Percentiles rank a stretch among this genome's conserved stretches.
phyloP scores from a whole-genome alignment of 129 eudicot species.

The Arctium lappa region DNA sequence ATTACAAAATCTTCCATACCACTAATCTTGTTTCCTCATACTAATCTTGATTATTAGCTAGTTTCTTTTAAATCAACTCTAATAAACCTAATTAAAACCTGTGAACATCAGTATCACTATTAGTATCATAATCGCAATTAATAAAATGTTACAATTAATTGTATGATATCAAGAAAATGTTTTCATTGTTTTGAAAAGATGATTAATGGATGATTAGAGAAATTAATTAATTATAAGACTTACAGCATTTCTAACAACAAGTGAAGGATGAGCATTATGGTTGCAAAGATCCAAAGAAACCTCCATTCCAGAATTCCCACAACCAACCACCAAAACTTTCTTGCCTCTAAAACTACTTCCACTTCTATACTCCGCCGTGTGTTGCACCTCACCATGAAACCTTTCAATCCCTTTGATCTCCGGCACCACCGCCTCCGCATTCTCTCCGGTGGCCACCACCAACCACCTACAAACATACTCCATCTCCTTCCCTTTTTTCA shows the following conservation, averaged over 20 bases:
- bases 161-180: too few relatives aligned
- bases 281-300: conserved; percentile 92
- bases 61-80: background rate
- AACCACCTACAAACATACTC: conserved; percentile 90
- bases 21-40: background rate
- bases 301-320: conserved; percentile 99
- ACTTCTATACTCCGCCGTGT: conserved; percentile 70
- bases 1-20: conserved; percentile 26
- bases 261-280: conserved; percentile 80
- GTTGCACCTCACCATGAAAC: conserved; percentile 57
- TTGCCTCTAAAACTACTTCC: conserved; percentile 65
- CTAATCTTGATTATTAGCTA: background rate
- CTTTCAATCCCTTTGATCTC: conserved; percentile 61
- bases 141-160: too few relatives aligned
- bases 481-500: conserved; percentile 26
- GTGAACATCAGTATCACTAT: too few relatives aligned
- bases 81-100: too few relatives aligned
- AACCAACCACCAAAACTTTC: conserved; percentile 86
- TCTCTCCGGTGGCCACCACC: conserved; percentile 96
- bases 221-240: conserved; percentile 19
- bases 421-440: conserved; percentile 91
- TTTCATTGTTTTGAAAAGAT: too few relatives aligned
- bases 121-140: too few relatives aligned
- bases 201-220: background rate
- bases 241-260: conserved; percentile 83